These are phyloP conservation scores for Tricladium varicosporioides DNA, from an alignment of 2,329 filamentous ascomycete genomes.

Conservation along the genomic window DNA sequence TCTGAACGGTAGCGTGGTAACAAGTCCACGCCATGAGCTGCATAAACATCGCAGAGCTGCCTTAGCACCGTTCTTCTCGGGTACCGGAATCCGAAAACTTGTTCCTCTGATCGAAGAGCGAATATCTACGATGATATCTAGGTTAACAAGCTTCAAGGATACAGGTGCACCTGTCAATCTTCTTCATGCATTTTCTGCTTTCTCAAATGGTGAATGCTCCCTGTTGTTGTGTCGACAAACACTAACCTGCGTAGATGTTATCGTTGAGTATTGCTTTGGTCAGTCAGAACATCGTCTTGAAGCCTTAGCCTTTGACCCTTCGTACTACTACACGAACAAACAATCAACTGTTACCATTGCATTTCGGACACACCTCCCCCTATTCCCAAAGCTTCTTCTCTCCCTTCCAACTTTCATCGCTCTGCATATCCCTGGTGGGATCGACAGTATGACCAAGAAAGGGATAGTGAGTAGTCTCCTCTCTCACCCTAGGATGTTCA, in stretches of 20 bases:
- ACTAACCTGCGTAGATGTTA: slow-evolving; percentile 19
- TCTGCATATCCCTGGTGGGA: slow-evolving; percentile 3
- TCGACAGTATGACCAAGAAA: slow-evolving; percentile 3
- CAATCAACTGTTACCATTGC: background rate
- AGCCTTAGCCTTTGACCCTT: slow-evolving; percentile 12
- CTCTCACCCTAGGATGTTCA: background rate
- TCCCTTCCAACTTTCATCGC: slow-evolving; percentile 9
- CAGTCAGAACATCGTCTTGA: slow-evolving; percentile 11
- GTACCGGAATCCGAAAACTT: slow-evolving; percentile 12
- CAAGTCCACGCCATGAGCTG: slow-evolving; percentile 16
- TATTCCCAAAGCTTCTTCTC: slow-evolving; percentile 10
- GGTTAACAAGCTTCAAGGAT: slow-evolving; percentile 8
- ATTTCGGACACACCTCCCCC: slow-evolving; percentile 11
- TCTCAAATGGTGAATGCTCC: slow-evolving; percentile 15
- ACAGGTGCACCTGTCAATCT: slow-evolving; percentile 8
- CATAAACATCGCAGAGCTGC: slow-evolving; percentile 22
- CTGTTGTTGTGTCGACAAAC: background rate
- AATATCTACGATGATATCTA: slow-evolving; percentile 9
- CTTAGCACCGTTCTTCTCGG: slow-evolving; percentile 25
- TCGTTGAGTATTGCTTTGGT: slow-evolving; percentile 29
- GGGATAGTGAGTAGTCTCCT: background rate
- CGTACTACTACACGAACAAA: slow-evolving; percentile 6
- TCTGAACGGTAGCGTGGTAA: slow-evolving; percentile 6
- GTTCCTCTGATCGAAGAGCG: slow-evolving; percentile 20
- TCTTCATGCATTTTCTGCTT: slow-evolving; percentile 15